Evolutionary conservation across 169 alveolate genomes (phyloP).

Genomic region (Babesia ovata): DNA sequence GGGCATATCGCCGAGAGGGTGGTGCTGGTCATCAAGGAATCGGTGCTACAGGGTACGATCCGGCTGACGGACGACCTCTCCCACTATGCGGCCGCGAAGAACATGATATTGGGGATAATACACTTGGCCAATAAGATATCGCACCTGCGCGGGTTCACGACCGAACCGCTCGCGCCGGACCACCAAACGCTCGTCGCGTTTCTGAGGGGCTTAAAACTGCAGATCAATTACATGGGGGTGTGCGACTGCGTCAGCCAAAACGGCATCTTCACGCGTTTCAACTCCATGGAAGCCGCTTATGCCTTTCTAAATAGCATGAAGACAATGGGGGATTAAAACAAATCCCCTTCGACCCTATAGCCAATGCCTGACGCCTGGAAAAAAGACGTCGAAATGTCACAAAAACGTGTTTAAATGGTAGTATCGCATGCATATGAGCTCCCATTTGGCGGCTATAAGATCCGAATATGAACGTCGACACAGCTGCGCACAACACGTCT

Average conservation of each 20-base stretch:
- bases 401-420: too few species aligned
- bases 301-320: not conserved
- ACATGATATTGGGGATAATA: not conserved
- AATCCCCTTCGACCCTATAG: too few species aligned
- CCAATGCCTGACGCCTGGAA: too few species aligned
- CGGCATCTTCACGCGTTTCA: not conserved
- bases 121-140: not conserved
- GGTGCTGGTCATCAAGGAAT: not conserved
- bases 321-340: not conserved
- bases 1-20: not conserved
- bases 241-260: conserved; percentile 4
- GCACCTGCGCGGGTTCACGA: not conserved
- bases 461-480: too few species aligned
- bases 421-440: too few species aligned
- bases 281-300: not conserved
- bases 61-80: not conserved
- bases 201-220: not conserved
- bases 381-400: too few species aligned
- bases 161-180: not conserved
- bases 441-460: too few species aligned
- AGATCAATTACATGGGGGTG: not conserved
- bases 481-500: too few species aligned
- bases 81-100: not conserved
- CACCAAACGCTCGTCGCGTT: not conserved
- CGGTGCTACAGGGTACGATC: not conserved